Percentiles rank a stretch among this genome's conserved stretches.
Conservation (phyloP, 768 basidiomycete genomes). For the Galerina marginata region DNA sequence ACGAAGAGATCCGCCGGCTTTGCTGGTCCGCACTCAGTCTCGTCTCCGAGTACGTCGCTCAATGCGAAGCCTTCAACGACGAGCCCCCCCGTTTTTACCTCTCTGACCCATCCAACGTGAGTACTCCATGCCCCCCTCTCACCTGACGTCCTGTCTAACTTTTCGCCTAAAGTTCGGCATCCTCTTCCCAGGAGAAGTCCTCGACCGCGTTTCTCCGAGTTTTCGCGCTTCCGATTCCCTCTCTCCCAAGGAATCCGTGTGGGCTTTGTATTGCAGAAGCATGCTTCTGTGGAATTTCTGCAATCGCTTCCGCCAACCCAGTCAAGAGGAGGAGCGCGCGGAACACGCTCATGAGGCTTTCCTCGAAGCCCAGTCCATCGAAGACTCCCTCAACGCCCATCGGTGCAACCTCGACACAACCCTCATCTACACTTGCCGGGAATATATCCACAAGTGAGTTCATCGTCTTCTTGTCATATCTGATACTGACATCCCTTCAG, state of each 20-base stretch:
- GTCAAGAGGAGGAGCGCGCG: conserved; percentile 56
- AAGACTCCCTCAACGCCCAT: conserved; percentile 71
- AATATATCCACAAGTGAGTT: conserved; percentile 78
- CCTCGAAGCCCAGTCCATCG: conserved; percentile 69
- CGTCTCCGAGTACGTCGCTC: conserved; percentile 69
- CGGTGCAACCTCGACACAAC: conserved; percentile 73
- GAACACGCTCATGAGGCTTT: conserved; percentile 66
- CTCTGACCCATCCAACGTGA: conserved; percentile 70
- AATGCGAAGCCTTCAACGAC: conserved; percentile 68
- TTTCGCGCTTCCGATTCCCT: conserved; percentile 47
- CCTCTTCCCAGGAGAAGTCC: conserved; percentile 77
- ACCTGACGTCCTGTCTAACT: background rate
- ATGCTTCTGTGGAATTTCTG: conserved; percentile 84
- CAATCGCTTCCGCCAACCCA: conserved; percentile 41
- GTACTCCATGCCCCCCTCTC: conserved; percentile 11
- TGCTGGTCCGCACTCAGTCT: conserved; percentile 79
- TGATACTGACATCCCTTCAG: conserved; percentile 38
- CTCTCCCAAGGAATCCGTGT: conserved; percentile 77
- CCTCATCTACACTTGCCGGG: conserved; percentile 68
- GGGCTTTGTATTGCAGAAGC: conserved; percentile 82
- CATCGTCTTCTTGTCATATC: conserved; percentile 8
- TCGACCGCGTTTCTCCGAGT: conserved; percentile 51
- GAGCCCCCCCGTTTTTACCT: conserved; percentile 63
- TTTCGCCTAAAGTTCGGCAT: conserved; percentile 54
- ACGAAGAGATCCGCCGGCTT: conserved; percentile 76